phyloP scores from a whole-genome alignment of 768 basidiomycete species.

The Mycena epipterygia region DNA sequence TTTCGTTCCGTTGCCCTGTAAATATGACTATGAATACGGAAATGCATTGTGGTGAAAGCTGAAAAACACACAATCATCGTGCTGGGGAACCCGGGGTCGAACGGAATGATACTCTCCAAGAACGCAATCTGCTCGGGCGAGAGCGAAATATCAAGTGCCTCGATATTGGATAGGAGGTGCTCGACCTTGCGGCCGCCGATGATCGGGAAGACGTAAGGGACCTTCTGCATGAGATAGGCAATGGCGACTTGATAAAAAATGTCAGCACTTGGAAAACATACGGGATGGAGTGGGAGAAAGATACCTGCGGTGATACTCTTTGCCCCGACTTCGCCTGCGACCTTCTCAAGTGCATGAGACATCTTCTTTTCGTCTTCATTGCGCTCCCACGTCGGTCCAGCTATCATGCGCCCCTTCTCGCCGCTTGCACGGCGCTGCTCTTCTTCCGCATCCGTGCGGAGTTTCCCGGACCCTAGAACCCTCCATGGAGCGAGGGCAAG shows the following conservation, averaged over 20 bases:
- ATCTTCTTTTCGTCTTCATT: conserved; percentile 44
- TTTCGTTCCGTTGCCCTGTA: conserved; percentile 1
- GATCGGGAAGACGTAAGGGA: conserved; percentile 43
- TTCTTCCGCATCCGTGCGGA: conserved; percentile 22
- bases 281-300: background rate
- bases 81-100: conserved; percentile 27
- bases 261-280: background rate
- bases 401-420: conserved; percentile 45
- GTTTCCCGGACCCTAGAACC: background rate
- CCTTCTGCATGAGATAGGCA: conserved; percentile 60
- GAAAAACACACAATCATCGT: conserved; percentile 11
- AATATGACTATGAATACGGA: background rate
- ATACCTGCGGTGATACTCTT: conserved; percentile 51
- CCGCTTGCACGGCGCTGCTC: conserved; percentile 45
- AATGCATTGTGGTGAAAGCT: background rate
- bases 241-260: conserved; percentile 53
- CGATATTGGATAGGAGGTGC: conserved; percentile 56
- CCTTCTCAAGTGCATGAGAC: conserved; percentile 50
- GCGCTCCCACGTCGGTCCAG: conserved; percentile 29
- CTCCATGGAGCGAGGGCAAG: conserved; percentile 16
- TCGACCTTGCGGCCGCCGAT: conserved; percentile 60
- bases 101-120: conserved; percentile 47
- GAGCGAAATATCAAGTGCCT: conserved; percentile 57
- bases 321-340: conserved; percentile 52
- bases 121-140: conserved; percentile 52